Evolutionary conservation across 768 basidiomycete species (phyloP), one percentile per base, ranked within the genome.

Genomic region (Tephrocybe sp.): DNA sequence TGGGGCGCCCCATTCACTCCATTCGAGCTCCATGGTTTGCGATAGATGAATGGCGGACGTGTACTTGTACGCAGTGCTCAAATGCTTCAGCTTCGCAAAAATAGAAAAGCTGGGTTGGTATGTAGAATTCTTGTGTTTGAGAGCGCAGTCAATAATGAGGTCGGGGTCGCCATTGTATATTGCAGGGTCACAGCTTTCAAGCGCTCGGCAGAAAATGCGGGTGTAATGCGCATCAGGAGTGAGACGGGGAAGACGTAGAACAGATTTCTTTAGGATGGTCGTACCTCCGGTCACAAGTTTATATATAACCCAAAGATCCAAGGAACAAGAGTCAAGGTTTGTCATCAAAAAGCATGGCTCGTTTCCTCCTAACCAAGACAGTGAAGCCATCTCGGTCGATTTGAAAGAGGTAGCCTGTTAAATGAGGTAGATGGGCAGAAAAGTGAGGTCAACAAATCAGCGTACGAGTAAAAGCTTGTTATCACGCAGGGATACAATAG

Each of bases 181-280:
- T 26, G 3, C 7, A 7, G 26, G 26, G 26, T 26, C 26, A 26
- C 26, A 26, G 26, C 26, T 26, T 26, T 26, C 26, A 26, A 26
- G 26, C 4, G 26, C 3, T 26, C 26, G 26, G 26, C 26, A 26
- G 26, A 4, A 7, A 7, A 26, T 26, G 26, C 7, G 26, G 26
- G 7, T 26, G 26, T 26, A 26, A 3, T 26, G 3, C 26, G 26
- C 26, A 26, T 16, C n/a, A 19, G 9, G n/a, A 39, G 13, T 9
- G n/a, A 51, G 49, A 38, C 34, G 35, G 39, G 49, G 49, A 33
- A 45, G 49, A n/a, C 11, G 42, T 22, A 51, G n/a, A 26, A 33
- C 32, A 13, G 49, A 34, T 22, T n/a, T 51, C 20, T 51, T 43
- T 19, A 38, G 13, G 36, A 51, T 13, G 17, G 31, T 44, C 36